phyloP scores from a whole-genome alignment of 2,329 filamentous ascomycete genomes.

The Pseudogymnoascus pannorum region DNA sequence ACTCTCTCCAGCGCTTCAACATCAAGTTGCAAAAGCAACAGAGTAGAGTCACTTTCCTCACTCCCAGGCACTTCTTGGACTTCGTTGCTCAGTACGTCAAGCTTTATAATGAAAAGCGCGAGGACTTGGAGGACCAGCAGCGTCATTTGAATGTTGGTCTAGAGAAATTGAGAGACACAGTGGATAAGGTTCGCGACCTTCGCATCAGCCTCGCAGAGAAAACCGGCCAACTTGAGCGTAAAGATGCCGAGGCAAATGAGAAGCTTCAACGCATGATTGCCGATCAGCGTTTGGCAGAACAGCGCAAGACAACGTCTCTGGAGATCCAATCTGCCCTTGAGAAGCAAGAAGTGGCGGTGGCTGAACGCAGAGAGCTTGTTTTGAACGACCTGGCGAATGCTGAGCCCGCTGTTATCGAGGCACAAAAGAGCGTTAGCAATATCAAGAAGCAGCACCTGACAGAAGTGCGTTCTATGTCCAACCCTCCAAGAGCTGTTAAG shows the following conservation, averaged over 20 bases:
- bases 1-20: constrained; percentile 89
- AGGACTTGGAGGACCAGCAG: constrained; percentile 97
- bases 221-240: constrained; percentile 85
- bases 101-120: constrained; percentile 95
- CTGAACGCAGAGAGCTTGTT: constrained; percentile 74
- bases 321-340: constrained; percentile 84
- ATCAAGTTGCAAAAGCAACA: constrained; percentile 82
- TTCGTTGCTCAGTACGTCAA: constrained; percentile 97
- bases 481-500: constrained; percentile 82
- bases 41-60: constrained; percentile 85
- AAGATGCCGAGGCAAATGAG: constrained; percentile 92
- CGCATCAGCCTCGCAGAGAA: constrained; percentile 88
- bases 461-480: constrained; percentile 95
- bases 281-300: constrained; percentile 89
- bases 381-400: constrained; percentile 80
- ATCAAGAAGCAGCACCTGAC: constrained; percentile 97
- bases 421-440: constrained; percentile 93
- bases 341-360: constrained; percentile 83
- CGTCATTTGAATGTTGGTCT: constrained; percentile 96
- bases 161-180: constrained; percentile 92
- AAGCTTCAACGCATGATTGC: constrained; percentile 96
- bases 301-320: constrained; percentile 78
- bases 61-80: constrained; percentile 92
- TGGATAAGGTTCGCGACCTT: constrained; percentile 92
- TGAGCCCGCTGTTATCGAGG: constrained; percentile 87